Evolutionary conservation across 164 flowering plant genomes (phyloP).

Genomic region (Dillenia suffruticosa): DNA sequence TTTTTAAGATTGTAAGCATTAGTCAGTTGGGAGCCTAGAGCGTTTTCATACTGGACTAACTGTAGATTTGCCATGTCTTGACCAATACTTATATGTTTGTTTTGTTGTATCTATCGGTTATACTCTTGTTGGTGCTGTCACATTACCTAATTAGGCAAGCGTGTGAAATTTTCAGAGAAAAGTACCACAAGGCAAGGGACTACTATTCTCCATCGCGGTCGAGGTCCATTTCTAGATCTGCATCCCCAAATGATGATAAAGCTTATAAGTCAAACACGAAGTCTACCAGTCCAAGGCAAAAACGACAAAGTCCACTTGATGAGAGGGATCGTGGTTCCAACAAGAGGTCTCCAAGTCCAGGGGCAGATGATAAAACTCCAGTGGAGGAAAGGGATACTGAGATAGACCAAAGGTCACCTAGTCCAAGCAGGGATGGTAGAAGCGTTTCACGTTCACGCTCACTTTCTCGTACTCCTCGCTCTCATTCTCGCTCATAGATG

Average conservation of each 20-base stretch:
- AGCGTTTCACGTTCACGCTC: conserved; percentile 12
- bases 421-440: conserved; percentile 24
- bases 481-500: conserved; percentile 39
- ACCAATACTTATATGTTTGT: neutral
- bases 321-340: conserved; percentile 18
- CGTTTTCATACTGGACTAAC: too few relatives aligned
- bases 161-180: conserved; percentile 21
- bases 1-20: too few relatives aligned
- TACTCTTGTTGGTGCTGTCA: neutral
- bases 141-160: neutral
- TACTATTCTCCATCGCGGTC: conserved; percentile 29
- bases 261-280: conserved; percentile 11
- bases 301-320: conserved; percentile 3
- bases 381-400: conserved; percentile 16
- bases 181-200: conserved; percentile 32
- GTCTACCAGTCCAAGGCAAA: conserved; percentile 11
- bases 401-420: conserved; percentile 19
- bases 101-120: neutral
- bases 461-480: neutral
- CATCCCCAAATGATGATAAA: conserved; percentile 23
- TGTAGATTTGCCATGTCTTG: too few relatives aligned
- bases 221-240: conserved; percentile 28
- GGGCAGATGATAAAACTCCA: conserved; percentile 21
- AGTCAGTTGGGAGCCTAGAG: too few relatives aligned
- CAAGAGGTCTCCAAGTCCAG: conserved; percentile 29